Evolutionary conservation across 225 moss, liverwort and hornwort species (phyloP), one percentile per base, ranked within the genome.

Genomic region (Neckera pumila): DNA sequence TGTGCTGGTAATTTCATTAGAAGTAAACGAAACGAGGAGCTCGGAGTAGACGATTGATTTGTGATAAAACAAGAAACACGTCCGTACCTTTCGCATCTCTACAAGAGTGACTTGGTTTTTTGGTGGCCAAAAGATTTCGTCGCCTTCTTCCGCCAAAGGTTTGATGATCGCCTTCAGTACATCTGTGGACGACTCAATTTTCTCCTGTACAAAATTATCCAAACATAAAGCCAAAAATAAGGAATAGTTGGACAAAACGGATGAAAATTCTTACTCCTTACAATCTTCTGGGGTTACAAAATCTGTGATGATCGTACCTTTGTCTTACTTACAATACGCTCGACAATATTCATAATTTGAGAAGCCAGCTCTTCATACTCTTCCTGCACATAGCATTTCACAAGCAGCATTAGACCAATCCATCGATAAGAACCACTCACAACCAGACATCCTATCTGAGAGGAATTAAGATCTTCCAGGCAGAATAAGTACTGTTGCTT

Each of bases 161-260:
- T 86, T 92, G 74, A 97, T 93, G 74, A 97, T 95, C 53, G 96
- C 95, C 90, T 95, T 96, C 85, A 99, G 90, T 43, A 97, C 89
- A 87, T 95, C 93, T 84, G 99, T 97, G 36, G 96, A 96, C 40
- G 96, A 93, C 90, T 99, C 97, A 76, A 99, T 96, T 91, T 96
- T 95, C 86, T 96, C 97, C 99, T 98, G 90, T 14, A 89, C 79
- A 76, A 36, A 53, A 80, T n/a, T n/a, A n/a, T 89, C 75, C 49
- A 63, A 61, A 69, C 30, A 88, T 49, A 91, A 63, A 31, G 45
- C 80, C 63, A 80, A 40, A 87, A 62, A 87, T 85, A 31, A 87
- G 87, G 67, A 87, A 74, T 43, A 64, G 59, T 17, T 65, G 30
- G 63, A 36, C 53, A n/a, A 85, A 47, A 89, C 31, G 54, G 64